Evolutionary conservation across 176 grass and related monocot genomes (phyloP).

Genomic region (Ananas comosus): DNA sequence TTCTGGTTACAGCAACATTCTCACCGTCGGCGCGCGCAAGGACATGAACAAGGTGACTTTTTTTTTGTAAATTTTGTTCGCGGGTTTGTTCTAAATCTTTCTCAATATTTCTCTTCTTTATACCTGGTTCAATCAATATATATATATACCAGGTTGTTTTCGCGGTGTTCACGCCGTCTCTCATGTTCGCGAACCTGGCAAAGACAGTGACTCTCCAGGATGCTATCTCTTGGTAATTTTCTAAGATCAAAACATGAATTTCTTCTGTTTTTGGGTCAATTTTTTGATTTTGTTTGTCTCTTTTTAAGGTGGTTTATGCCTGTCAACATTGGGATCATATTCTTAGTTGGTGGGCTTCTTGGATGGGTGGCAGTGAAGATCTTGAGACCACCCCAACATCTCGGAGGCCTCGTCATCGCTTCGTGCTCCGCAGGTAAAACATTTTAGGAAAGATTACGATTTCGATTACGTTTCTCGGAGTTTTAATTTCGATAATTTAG

Average conservation of each 20-base stretch:
- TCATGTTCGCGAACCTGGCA: constrained; percentile 66
- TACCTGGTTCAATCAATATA: too few species aligned
- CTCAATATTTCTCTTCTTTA: background rate
- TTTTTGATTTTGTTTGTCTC: background rate
- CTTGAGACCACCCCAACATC: constrained; percentile 47
- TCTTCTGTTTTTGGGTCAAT: background rate
- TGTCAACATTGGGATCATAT: constrained; percentile 70
- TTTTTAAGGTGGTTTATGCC: constrained; percentile 95
- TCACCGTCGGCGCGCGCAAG: constrained; percentile 48
- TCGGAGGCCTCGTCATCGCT: constrained; percentile 51
- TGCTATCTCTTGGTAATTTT: constrained; percentile 74
- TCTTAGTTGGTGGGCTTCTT: constrained; percentile 45
- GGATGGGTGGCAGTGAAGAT: constrained; percentile 66
- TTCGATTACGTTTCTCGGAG: background rate
- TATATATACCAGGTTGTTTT: constrained; percentile 59
- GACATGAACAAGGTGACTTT: constrained; percentile 75
- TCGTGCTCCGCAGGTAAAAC: constrained; percentile 58
- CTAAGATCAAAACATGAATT: background rate
- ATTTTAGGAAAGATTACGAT: background rate
- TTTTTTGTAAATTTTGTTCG: background rate
- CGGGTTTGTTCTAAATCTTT: background rate
- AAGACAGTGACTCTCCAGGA: constrained; percentile 63
- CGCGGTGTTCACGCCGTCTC: constrained; percentile 61
- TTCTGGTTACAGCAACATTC: constrained; percentile 47
- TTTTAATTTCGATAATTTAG: background rate